Evolutionary conservation across 305 asterid species (phyloP).

Genomic region (Solanum aculeatissimum): DNA sequence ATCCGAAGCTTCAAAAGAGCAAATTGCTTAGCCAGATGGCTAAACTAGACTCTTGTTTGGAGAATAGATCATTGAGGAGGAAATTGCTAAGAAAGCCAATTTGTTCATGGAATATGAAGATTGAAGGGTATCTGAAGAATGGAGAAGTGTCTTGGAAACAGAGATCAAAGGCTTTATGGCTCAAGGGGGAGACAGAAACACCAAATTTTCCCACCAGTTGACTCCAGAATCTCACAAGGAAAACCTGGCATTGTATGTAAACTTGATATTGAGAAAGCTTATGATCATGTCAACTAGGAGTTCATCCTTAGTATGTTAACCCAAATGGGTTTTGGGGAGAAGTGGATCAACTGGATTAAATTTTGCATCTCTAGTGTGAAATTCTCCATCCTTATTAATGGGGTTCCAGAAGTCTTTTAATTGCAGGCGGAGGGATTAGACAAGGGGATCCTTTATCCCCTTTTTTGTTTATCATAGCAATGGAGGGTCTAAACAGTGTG

Average conservation of each 20-base stretch:
- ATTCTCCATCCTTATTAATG: not conserved
- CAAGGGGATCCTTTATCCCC: not conserved
- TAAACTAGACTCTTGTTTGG: not conserved
- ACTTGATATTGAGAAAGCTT: not conserved
- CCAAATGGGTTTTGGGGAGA: not conserved
- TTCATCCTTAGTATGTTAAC: not conserved
- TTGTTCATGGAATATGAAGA: not conserved
- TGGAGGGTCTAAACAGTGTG: not conserved
- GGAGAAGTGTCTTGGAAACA: not conserved
- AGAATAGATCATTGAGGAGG: not conserved
- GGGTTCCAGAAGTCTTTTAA: not conserved
- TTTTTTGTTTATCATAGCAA: not conserved
- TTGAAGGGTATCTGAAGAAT: not conserved
- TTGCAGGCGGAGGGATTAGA: not conserved
- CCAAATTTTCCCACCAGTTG: not conserved
- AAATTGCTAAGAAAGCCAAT: not conserved
- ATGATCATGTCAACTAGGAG: not conserved
- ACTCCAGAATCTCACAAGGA: not conserved
- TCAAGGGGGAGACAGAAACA: not conserved
- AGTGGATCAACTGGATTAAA: not conserved
- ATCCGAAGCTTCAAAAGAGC: not conserved
- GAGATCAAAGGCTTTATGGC: not conserved
- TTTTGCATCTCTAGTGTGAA: not conserved
- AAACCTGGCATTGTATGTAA: not conserved
- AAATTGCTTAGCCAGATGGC: not conserved